phyloP scores from a whole-genome alignment of 257 asterid genomes.

The Pogostemon cablin region DNA sequence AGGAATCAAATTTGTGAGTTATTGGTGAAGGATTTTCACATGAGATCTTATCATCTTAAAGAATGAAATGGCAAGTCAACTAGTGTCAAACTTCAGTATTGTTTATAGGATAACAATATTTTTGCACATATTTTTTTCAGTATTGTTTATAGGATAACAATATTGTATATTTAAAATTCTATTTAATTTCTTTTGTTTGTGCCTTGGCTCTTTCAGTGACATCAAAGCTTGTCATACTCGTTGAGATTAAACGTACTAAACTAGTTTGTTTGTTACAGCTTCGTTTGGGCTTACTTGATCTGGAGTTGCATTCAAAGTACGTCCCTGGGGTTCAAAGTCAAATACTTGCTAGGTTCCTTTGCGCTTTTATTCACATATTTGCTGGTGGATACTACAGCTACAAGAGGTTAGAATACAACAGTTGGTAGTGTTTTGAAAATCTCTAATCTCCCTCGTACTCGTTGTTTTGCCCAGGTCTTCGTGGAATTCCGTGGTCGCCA shows the following conservation, averaged over 20 bases:
- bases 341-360: constrained; percentile 84
- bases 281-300: constrained; percentile 77
- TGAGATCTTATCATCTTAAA: constrained; percentile 8
- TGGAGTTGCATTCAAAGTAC: constrained; percentile 81
- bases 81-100: neutral
- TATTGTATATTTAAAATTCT: neutral
- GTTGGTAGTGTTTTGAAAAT: constrained; percentile 14
- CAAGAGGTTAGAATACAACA: constrained; percentile 46
- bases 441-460: no score
- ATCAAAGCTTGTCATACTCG: constrained; percentile 14
- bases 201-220: neutral
- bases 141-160: neutral
- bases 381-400: constrained; percentile 99
- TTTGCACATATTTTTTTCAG: constrained; percentile 10
- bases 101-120: no score
- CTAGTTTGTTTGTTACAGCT: constrained; percentile 53
- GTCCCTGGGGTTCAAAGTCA: constrained; percentile 86
- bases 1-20: neutral
- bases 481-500: constrained; percentile 95
- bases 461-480: constrained; percentile 59
- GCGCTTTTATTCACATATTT: constrained; percentile 91
- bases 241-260: neutral
- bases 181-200: constrained; percentile 5
- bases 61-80: constrained; percentile 1
- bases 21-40: constrained; percentile 6